Conservation (phyloP, 2,329 filamentous ascomycete species). For the Zasmidium cellare region DNA sequence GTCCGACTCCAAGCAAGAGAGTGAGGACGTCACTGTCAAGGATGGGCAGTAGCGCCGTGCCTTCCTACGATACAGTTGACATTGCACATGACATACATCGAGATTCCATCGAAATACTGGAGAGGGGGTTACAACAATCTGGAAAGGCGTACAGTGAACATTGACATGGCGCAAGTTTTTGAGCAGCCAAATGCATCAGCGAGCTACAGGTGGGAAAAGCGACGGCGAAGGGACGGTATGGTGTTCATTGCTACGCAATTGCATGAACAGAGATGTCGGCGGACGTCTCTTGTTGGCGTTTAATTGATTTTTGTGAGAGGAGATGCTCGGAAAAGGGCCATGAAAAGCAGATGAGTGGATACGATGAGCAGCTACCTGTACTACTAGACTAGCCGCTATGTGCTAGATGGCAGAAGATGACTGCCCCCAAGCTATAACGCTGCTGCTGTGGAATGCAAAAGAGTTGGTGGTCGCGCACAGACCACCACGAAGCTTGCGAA, state of each 20-base stretch:
- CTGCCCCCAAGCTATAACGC: background rate
- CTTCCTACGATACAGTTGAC: background rate
- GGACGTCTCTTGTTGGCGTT: slow-evolving; percentile 4
- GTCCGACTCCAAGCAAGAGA: background rate
- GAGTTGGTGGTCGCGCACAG: background rate
- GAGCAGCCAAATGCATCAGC: slow-evolving; percentile 5
- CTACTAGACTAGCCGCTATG: slow-evolving; percentile 5
- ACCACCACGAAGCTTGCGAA: background rate
- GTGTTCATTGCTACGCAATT: background rate
- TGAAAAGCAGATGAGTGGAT: slow-evolving; percentile 4
- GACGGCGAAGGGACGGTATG: background rate
- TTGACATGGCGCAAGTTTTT: background rate
- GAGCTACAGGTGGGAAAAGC: slow-evolving; percentile 3
- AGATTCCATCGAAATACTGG: slow-evolving; percentile 4
- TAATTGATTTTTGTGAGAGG: background rate
- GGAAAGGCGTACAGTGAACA: slow-evolving; percentile 7
- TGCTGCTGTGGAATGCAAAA: no score
- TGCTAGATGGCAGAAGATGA: slow-evolving; percentile 7
- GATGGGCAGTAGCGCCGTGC: background rate
- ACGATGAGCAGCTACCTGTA: slow-evolving; percentile 4
- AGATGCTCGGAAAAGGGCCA: slow-evolving; percentile 1
- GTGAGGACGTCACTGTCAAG: background rate
- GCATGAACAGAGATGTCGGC: slow-evolving; percentile 6
- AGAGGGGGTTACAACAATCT: slow-evolving; percentile 4
- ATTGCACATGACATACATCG: slow-evolving; percentile 1